phyloP scores from a whole-genome alignment of 176 grass and related monocot genomes.

The Musa troglodytarum region DNA sequence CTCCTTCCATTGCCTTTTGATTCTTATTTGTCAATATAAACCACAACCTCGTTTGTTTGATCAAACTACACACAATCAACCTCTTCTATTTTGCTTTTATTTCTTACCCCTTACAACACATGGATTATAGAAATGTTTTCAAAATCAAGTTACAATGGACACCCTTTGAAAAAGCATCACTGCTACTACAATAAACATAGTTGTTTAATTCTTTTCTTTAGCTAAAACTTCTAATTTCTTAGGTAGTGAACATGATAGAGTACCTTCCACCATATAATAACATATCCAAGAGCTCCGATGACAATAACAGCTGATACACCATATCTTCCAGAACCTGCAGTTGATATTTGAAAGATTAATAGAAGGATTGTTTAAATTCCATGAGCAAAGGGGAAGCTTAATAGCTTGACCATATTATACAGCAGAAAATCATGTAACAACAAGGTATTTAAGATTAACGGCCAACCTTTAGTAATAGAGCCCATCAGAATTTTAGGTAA shows the following conservation, averaged over 20 bases:
- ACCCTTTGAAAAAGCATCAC: not conserved
- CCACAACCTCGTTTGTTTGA: no score
- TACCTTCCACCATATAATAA: conserved; percentile 88
- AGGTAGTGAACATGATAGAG: not conserved
- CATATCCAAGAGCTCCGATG: conserved; percentile 70
- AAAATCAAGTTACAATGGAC: no score
- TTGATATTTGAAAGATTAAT: conserved; percentile 6
- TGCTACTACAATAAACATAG: not conserved
- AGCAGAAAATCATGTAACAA: not conserved
- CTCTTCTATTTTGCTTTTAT: not conserved
- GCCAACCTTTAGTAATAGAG: no score
- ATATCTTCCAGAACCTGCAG: conserved; percentile 23
- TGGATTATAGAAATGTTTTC: not conserved
- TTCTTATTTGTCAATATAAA: no score
- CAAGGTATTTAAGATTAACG: no score
- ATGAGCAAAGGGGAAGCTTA: not conserved
- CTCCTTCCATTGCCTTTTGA: no score
- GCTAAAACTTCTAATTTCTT: not conserved
- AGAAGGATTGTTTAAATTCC: not conserved
- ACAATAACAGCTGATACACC: conserved; percentile 40
- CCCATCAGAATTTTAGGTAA: no score
- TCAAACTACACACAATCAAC: no score
- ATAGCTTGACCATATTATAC: not conserved
- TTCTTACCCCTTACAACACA: not conserved
- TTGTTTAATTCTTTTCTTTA: not conserved